These are phyloP conservation scores for Podospora fimiseda DNA, from an alignment of 495 filamentous ascomycete species.

Conservation along the genomic window DNA sequence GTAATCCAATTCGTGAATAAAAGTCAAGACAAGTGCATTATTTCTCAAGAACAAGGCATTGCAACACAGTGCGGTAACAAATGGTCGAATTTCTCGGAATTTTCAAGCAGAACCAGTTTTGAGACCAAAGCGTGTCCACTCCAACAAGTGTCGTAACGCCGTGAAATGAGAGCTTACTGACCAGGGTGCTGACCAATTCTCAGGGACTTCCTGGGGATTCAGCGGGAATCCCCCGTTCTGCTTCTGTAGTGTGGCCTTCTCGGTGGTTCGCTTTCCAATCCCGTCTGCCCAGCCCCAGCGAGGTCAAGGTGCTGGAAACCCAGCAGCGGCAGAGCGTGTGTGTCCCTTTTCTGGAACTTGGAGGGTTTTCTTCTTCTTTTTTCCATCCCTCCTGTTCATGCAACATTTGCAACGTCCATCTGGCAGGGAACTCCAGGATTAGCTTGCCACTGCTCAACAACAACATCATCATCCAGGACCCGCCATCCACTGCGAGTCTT, in stretches of 20 bases:
- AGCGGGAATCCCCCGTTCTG: slow-evolving; percentile 13
- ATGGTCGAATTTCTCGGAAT: no score
- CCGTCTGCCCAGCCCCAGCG: background rate
- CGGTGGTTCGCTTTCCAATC: background rate
- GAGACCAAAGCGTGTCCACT: background rate
- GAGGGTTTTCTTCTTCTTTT: background rate
- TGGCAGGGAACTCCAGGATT: slow-evolving; percentile 2
- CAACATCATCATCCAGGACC: no score
- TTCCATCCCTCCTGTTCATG: slow-evolving; percentile 3
- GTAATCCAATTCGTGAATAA: no score
- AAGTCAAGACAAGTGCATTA: no score
- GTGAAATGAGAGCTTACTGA: slow-evolving; percentile 20
- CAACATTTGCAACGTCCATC: background rate
- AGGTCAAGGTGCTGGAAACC: no score
- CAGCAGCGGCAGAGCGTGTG: no score
- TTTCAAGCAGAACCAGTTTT: no score
- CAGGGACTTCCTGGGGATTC: slow-evolving; percentile 13
- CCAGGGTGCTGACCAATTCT: slow-evolving; percentile 26
- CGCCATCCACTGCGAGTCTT: no score
- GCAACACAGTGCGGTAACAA: background rate
- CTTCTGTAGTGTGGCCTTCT: slow-evolving; percentile 9
- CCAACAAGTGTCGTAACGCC: slow-evolving; percentile 22
- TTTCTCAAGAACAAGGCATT: no score
- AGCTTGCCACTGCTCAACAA: background rate
- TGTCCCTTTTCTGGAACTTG: no score